phyloP scores from a whole-genome alignment of 2,329 filamentous ascomycete species.

The Hawksworthiomyces lignivorus region DNA sequence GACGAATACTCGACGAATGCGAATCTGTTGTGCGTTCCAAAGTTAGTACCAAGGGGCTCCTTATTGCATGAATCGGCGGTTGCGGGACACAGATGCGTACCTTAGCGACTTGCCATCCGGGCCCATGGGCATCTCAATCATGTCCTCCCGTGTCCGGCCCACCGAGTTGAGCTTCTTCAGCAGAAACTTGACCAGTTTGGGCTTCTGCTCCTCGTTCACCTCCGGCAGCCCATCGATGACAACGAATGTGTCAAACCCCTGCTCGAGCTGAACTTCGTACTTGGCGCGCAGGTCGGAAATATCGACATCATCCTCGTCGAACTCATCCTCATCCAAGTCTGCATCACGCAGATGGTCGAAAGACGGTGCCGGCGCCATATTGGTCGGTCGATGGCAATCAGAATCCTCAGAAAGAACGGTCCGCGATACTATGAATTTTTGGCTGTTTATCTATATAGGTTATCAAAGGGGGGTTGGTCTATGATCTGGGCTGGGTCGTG shows the following conservation, averaged over 20 bases:
- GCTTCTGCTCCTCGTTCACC: conserved; percentile 83
- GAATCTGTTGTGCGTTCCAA: no score
- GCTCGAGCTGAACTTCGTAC: conserved; percentile 91
- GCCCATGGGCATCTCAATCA: conserved; percentile 88
- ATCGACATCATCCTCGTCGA: conserved; percentile 89
- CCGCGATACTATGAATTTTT: no score
- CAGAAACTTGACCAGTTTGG: conserved; percentile 93
- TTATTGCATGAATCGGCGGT: no score
- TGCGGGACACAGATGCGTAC: conserved; percentile 50
- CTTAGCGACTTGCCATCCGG: conserved; percentile 79
- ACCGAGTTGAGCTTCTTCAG: conserved; percentile 84
- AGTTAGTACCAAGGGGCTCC: no score
- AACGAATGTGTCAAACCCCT: conserved; percentile 93
- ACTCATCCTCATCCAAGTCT: conserved; percentile 76
- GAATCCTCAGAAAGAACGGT: no score
- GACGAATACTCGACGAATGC: conserved; percentile 96
- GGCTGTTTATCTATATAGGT: no score
- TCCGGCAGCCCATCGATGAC: conserved; percentile 89
- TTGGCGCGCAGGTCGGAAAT: conserved; percentile 90
- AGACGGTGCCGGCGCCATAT: conserved; percentile 79
- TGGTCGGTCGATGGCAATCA: no score
- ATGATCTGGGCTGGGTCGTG: no score
- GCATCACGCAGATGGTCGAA: conserved; percentile 91
- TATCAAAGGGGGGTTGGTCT: no score
- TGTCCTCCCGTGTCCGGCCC: conserved; percentile 77